Percentiles rank a stretch among this genome's conserved stretches.
Conservation (phyloP, 495 filamentous ascomycete genomes). For the Parathielavia appendiculata region DNA sequence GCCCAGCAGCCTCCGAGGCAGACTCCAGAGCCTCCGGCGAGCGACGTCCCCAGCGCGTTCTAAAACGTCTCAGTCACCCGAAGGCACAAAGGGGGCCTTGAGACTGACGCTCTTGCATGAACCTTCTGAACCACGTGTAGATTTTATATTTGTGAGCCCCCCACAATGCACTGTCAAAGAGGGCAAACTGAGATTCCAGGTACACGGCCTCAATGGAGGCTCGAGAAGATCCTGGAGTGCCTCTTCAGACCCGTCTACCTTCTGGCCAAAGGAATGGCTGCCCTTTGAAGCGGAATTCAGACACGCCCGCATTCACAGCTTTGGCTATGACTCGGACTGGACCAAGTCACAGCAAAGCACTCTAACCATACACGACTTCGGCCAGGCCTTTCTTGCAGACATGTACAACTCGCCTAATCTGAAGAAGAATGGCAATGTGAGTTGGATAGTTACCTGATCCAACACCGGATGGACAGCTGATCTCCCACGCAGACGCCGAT, state of each 20-base stretch:
- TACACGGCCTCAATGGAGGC: constrained; percentile 31
- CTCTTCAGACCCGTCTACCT: constrained; percentile 14
- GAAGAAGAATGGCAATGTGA: constrained; percentile 21
- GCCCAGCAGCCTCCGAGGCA: constrained; percentile 13
- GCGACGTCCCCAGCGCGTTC: constrained; percentile 15
- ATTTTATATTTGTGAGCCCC: constrained; percentile 26
- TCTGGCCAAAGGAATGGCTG: constrained; percentile 35
- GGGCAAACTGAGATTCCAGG: background rate
- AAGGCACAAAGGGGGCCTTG: constrained; percentile 12
- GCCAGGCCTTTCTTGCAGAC: constrained; percentile 24
- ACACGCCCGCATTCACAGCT: constrained; percentile 30
- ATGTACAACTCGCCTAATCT: constrained; percentile 21
- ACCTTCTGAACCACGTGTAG: constrained; percentile 20
- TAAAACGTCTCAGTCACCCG: constrained; percentile 16
- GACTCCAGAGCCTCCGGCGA: constrained; percentile 15
- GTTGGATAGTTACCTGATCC: background rate
- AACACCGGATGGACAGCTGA: background rate
- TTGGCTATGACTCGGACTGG: constrained; percentile 32
- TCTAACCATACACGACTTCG: constrained; percentile 29
- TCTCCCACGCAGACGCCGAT: constrained; percentile 22
- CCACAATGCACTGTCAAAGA: background rate
- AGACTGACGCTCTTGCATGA: constrained; percentile 18
- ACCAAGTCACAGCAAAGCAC: constrained; percentile 13
- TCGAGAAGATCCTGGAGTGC: constrained; percentile 28
- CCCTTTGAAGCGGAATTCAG: constrained; percentile 25